phyloP scores from a whole-genome alignment of 768 basidiomycete genomes.

The Phanerochaete sordida region DNA sequence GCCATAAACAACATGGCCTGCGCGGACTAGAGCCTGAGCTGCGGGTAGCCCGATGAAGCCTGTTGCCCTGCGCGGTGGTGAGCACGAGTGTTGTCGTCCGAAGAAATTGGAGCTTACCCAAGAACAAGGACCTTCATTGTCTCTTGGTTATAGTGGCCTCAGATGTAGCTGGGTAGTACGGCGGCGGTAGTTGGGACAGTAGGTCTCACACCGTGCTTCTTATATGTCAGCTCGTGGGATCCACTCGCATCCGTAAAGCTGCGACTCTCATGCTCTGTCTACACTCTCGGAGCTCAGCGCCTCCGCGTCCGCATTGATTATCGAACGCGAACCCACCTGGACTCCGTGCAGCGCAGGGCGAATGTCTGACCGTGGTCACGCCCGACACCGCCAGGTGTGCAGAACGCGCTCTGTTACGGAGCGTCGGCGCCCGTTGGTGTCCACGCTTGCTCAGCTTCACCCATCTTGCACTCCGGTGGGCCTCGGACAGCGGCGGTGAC shows the following conservation, averaged over 20 bases:
- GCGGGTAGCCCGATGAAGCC: conserved; percentile 43
- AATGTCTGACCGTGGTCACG: no score
- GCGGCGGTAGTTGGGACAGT: not conserved
- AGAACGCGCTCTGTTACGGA: no score
- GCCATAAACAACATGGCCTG: conserved; percentile 45
- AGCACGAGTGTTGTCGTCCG: not conserved
- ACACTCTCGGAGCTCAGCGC: no score
- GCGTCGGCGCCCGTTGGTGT: no score
- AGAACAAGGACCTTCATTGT: conserved; percentile 25
- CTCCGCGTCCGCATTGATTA: not conserved
- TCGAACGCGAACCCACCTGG: no score
- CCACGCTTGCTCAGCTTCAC: not conserved
- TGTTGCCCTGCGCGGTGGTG: conserved; percentile 29
- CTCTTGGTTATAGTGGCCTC: not conserved
- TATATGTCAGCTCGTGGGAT: no score
- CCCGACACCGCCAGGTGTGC: no score
- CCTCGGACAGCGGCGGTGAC: not conserved
- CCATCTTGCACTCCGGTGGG: not conserved
- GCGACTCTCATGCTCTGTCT: no score
- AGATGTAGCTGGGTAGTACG: not conserved
- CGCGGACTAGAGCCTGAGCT: conserved; percentile 41
- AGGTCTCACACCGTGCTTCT: not conserved
- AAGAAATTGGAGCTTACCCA: conserved; percentile 13
- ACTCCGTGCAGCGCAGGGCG: not conserved
- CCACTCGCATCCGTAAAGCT: no score